phyloP scores from a whole-genome alignment of 768 basidiomycete genomes.

The Mycena kentingensis region DNA sequence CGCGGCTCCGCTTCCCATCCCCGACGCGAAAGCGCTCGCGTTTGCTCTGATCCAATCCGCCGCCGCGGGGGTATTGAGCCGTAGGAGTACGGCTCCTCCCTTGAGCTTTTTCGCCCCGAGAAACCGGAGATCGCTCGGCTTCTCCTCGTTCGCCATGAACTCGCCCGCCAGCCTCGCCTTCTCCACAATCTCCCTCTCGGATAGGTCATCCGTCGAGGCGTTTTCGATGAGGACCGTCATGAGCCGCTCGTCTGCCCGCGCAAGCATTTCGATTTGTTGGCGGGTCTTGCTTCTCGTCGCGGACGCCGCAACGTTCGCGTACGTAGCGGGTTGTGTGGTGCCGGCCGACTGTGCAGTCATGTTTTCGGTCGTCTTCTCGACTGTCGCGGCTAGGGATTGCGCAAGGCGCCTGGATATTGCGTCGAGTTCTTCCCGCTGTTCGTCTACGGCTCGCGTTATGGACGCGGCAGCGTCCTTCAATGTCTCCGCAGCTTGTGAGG shows the following conservation, averaged over 20 bases:
- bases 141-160: not conserved
- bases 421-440: not conserved
- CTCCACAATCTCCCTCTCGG: conserved; percentile 11
- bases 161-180: conserved; percentile 15
- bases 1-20: not conserved
- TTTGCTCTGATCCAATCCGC: not conserved
- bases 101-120: conserved; percentile 14
- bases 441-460: not conserved
- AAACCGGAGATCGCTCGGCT: not conserved
- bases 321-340: not conserved
- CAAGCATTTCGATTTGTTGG: not conserved
- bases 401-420: not conserved
- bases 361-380: not conserved
- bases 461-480: not conserved
- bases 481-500: too few relatives aligned
- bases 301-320: not conserved
- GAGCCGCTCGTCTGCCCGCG: not conserved
- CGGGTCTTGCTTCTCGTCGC: not conserved
- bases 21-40: not conserved
- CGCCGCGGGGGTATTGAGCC: not conserved
- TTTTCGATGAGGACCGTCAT: not conserved
- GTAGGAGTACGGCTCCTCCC: not conserved
- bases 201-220: not conserved
- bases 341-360: not conserved
- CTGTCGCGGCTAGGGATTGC: not conserved